Evolutionary conservation across 2,329 filamentous ascomycete species (phyloP).

Genomic region (Colletotrichum sidae): DNA sequence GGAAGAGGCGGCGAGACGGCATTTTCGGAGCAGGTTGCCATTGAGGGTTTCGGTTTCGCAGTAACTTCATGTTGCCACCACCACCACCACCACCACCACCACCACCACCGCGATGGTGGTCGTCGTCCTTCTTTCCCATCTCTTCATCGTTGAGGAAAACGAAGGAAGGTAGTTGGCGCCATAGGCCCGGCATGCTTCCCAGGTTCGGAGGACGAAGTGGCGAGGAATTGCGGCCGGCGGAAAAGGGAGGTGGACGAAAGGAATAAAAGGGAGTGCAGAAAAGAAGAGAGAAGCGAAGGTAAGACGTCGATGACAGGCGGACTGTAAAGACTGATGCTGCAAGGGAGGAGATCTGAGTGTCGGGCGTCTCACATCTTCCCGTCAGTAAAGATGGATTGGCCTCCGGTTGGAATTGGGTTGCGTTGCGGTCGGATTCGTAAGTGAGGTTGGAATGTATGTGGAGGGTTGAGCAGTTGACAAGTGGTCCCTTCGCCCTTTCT

Average conservation of each 20-base stretch:
- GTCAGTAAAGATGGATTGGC: slow-evolving; percentile 8
- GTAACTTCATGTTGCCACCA: slow-evolving; percentile 35
- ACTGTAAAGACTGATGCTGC: slow-evolving; percentile 17
- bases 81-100: slow-evolving; percentile 1
- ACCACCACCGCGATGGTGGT: slow-evolving; percentile 51
- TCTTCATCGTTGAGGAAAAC: slow-evolving; percentile 66
- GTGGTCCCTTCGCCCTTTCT: neutral
- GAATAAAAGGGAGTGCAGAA: slow-evolving; percentile 8
- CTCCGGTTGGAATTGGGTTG: too few species aligned
- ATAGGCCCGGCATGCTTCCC: slow-evolving; percentile 50
- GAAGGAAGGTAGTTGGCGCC: slow-evolving; percentile 47
- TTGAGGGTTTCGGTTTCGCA: slow-evolving; percentile 43
- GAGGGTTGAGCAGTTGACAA: too few species aligned
- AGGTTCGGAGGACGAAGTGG: slow-evolving; percentile 2
- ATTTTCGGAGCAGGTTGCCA: slow-evolving; percentile 57
- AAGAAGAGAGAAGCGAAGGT: slow-evolving; percentile 28
- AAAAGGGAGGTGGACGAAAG: slow-evolving; percentile 5
- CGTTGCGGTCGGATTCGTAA: too few species aligned
- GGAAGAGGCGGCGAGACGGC: slow-evolving; percentile 64
- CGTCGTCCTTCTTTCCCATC: slow-evolving; percentile 71
- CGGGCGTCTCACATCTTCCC: slow-evolving; percentile 35
- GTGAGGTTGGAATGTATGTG: too few species aligned
- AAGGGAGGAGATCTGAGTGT: slow-evolving; percentile 24
- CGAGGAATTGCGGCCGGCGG: slow-evolving; percentile 16
- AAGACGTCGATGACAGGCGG: slow-evolving; percentile 3